Evolutionary conservation across 1,284 basidiomycete species (phyloP).

Genomic region (Moniliophthora roreri): DNA sequence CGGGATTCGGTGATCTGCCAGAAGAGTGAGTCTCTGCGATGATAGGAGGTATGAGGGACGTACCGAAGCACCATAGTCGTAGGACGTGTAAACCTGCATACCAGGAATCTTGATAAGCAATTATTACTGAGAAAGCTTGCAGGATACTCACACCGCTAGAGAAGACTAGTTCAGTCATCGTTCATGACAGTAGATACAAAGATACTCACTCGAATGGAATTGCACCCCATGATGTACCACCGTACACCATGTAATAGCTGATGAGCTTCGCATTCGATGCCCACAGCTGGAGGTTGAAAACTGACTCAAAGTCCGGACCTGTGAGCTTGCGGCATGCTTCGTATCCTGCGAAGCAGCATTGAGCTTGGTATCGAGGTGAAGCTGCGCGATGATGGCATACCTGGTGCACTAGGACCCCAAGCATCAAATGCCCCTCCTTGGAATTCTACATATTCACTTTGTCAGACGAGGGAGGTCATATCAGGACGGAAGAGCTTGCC

Average conservation of each 20-base stretch:
- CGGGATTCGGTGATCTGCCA: constrained; percentile 62
- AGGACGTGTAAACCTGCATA: constrained; percentile 60
- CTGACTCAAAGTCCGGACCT: constrained; percentile 71
- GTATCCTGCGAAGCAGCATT: constrained; percentile 34
- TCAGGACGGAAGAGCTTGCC: constrained; percentile 28
- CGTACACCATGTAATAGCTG: constrained; percentile 71
- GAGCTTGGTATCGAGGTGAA: neutral
- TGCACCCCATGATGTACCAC: constrained; percentile 79
- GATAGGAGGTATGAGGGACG: constrained; percentile 9
- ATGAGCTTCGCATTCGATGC: constrained; percentile 76
- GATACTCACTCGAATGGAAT: constrained; percentile 59
- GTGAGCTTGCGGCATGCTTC: constrained; percentile 52
- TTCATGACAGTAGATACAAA: neutral
- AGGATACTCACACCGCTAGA: too few species aligned
- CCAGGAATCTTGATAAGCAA: too few species aligned
- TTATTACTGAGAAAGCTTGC: too few species aligned
- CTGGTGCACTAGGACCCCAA: constrained; percentile 68
- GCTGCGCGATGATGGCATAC: constrained; percentile 24
- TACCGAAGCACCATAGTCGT: constrained; percentile 66
- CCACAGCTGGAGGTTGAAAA: constrained; percentile 75
- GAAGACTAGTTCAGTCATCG: too few species aligned
- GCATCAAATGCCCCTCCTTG: constrained; percentile 75
- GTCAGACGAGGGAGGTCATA: neutral
- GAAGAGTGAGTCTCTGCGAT: constrained; percentile 24
- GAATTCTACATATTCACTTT: constrained; percentile 40